Evolutionary conservation across 371 early-diverging fungal species (phyloP).

Genomic region (Mortierella sp.): DNA sequence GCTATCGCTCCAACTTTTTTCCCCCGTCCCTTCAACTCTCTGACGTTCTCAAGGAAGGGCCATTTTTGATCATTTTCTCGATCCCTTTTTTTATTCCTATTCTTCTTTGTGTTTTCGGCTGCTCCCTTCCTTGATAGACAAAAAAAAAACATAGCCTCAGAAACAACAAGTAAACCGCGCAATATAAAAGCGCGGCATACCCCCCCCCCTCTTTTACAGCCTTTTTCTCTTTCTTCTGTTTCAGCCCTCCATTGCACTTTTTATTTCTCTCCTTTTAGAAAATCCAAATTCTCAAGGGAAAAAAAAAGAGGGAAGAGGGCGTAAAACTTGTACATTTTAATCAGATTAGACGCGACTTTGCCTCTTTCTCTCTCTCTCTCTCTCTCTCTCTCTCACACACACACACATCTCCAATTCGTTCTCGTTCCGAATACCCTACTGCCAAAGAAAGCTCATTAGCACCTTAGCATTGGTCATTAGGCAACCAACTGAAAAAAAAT

Average conservation of each 20-base stretch:
- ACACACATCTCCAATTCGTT: no score
- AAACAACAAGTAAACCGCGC: neutral
- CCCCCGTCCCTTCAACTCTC: neutral
- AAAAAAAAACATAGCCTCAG: neutral
- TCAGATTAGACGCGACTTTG: neutral
- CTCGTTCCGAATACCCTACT: no score
- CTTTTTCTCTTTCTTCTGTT: slow-evolving; percentile 1
- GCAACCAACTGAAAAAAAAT: neutral
- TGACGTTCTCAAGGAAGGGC: slow-evolving; percentile 9
- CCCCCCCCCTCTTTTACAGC: neutral
- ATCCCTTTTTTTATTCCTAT: neutral
- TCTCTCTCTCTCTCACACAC: no score
- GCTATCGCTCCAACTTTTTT: neutral
- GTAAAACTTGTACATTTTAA: neutral
- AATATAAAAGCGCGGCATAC: neutral
- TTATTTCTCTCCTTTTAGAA: no score
- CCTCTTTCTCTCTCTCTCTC: neutral
- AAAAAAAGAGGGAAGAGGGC: no score
- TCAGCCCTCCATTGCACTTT: slow-evolving; percentile 4
- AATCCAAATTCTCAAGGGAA: no score
- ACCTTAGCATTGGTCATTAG: neutral
- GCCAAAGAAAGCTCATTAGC: neutral
- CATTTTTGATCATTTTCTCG: neutral
- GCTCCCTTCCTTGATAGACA: neutral
- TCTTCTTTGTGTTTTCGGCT: neutral